Conservation (phyloP, 495 filamentous ascomycete genomes). For the Penicillium robsamsonii region DNA sequence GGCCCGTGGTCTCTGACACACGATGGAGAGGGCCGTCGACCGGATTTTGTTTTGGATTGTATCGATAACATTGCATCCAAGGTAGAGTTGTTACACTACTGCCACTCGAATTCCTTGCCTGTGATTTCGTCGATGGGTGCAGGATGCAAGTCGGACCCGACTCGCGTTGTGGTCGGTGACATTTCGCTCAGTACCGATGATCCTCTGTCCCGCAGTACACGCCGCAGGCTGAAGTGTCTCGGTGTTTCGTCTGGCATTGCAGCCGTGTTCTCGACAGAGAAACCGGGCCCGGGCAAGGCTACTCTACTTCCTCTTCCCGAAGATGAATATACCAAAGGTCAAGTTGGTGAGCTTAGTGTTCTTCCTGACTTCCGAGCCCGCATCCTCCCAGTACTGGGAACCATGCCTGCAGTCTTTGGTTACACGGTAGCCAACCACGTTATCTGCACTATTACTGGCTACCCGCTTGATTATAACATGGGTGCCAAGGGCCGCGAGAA, state of each 20-base stretch:
- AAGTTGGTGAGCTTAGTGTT: constrained; percentile 80
- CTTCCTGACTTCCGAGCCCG: constrained; percentile 90
- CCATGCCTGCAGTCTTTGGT: constrained; percentile 96
- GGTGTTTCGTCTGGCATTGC: constrained; percentile 85
- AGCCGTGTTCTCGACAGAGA: constrained; percentile 90
- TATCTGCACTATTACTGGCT: constrained; percentile 79
- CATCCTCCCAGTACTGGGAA: constrained; percentile 91
- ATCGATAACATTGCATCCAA: constrained; percentile 99
- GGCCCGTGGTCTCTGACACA: constrained; percentile 52
- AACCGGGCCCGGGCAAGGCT: constrained; percentile 87
- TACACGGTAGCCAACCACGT: constrained; percentile 88
- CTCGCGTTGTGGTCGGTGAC: constrained; percentile 85
- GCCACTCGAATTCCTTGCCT: constrained; percentile 66
- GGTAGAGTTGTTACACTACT: constrained; percentile 87
- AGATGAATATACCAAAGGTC: constrained; percentile 85
- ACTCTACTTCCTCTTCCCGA: constrained; percentile 81
- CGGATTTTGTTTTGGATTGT: constrained; percentile 89
- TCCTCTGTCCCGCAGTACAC: constrained; percentile 79
- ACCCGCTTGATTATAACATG: constrained; percentile 79
- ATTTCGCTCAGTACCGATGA: constrained; percentile 89
- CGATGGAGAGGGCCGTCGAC: constrained; percentile 57
- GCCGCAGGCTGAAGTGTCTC: constrained; percentile 71
- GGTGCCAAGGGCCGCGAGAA: constrained; percentile 79
- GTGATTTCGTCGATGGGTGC: constrained; percentile 97
- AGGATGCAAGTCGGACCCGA: constrained; percentile 95